Conservation (phyloP, 768 basidiomycete species). For the Lactarius sp. region DNA sequence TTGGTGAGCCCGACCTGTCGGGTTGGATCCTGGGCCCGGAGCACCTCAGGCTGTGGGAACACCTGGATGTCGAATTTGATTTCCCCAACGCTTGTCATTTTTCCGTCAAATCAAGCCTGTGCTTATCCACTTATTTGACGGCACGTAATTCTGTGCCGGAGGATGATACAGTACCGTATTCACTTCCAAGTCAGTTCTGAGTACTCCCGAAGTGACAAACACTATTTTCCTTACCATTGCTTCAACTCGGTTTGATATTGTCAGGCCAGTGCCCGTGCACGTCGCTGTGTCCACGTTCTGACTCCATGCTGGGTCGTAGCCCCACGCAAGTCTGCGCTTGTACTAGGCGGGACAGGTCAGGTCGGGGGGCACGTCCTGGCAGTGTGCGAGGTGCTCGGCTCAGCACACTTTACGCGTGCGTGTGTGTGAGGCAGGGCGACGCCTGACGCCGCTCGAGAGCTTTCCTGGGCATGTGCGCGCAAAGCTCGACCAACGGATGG, state of each 20-base stretch:
- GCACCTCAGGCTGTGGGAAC: too few relatives aligned
- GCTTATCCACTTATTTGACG: too few relatives aligned
- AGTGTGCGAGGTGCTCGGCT: conserved; percentile 53
- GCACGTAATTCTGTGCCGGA: too few relatives aligned
- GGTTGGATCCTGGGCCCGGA: too few relatives aligned
- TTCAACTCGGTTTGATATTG: neutral
- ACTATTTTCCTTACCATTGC: conserved; percentile 29
- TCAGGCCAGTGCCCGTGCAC: conserved; percentile 37
- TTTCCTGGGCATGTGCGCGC: conserved; percentile 38
- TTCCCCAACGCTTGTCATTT: too few relatives aligned
- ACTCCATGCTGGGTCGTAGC: neutral
- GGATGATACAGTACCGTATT: too few relatives aligned
- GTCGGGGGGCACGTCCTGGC: conserved; percentile 59
- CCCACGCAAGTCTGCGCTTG: conserved; percentile 44
- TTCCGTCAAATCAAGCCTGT: too few relatives aligned
- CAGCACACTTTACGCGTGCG: conserved; percentile 46
- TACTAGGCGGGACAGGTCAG: conserved; percentile 74
- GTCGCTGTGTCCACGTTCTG: neutral
- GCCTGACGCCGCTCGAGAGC: conserved; percentile 43
- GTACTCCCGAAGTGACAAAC: too few relatives aligned
- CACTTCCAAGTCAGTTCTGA: too few relatives aligned
- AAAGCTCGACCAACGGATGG: conserved; percentile 61
- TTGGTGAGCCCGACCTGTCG: too few relatives aligned
- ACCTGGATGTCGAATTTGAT: too few relatives aligned
- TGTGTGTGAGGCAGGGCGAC: conserved; percentile 67